Conservation (phyloP, 257 asterid genomes). For the Jasminum sambac region DNA sequence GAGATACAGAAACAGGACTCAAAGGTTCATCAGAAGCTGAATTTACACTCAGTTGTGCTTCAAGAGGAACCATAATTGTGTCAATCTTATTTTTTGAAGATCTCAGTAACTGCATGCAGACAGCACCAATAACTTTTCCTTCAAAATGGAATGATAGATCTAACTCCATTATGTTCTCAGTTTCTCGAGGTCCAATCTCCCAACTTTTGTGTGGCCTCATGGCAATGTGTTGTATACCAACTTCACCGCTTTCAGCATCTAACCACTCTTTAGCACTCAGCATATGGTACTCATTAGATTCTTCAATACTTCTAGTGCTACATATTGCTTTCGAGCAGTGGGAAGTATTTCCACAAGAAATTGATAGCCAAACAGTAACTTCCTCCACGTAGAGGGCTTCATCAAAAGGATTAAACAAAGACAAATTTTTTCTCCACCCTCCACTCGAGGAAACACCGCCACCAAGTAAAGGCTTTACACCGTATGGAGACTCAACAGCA, state of each 20-base stretch:
- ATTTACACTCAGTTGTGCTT: conserved; percentile 48
- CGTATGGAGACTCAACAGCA: conserved; percentile 72
- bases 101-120: conserved; percentile 60
- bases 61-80: conserved; percentile 74
- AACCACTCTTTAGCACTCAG: conserved; percentile 47
- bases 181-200: conserved; percentile 64
- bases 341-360: conserved; percentile 54
- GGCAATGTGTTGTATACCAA: conserved; percentile 46
- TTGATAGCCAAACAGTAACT: conserved; percentile 69
- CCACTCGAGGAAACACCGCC: conserved; percentile 58
- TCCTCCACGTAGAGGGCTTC: conserved; percentile 75
- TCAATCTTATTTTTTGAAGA: conserved; percentile 51
- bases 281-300: conserved; percentile 31
- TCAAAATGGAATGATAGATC: conserved; percentile 54
- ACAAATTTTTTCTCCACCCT: conserved; percentile 69
- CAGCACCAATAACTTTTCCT: conserved; percentile 60
- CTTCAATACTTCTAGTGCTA: conserved; percentile 29
- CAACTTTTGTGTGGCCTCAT: conserved; percentile 67
- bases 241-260: conserved; percentile 42
- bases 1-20: conserved; percentile 31
- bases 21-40: conserved; percentile 31
- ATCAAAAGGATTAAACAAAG: conserved; percentile 73
- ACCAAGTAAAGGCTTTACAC: conserved; percentile 45
- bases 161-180: conserved; percentile 59
- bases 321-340: conserved; percentile 51